Evolutionary conservation across 192 early-diverging fungal species (phyloP), one percentile per base, ranked within the genome.

Genomic region (Coemansia sp.): DNA sequence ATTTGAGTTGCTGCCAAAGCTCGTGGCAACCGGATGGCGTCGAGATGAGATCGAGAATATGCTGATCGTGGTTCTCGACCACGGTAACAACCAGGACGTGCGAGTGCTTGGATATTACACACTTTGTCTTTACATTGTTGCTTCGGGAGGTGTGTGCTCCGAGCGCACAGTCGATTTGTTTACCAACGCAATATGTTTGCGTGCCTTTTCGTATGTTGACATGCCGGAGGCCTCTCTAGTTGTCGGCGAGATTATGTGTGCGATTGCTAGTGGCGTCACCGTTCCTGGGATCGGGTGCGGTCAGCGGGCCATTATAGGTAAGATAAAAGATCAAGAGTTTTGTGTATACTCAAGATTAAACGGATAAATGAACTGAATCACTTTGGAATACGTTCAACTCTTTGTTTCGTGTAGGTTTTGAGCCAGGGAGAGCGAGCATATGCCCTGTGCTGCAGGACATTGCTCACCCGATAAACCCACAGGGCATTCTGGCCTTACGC

Each of bases 11-110:
- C 18, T 78, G 46, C 74, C 74, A 27, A 53, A 59, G 21, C 65
- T 71, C 11, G 17, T 71, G 15, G 61, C 74, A 17, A 45, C 60
- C 2, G 69, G 74, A 3, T 78, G 74, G 74, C 53, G 55, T 24
- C 64, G 64, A 25, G 9, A 27, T 0, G 57, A 71, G 40, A 78
- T 78, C n/a, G 74, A 71, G 37, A 78, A 71, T 30, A 68, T 78
- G 56, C 30, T 78, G 47, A 59, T 78, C 18, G 64, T 78, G 5
- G 34, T 71, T 22, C 69, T 78, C 12, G 74, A 78, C 24, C 74
- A 78, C 27, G 74, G 74, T 22, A 78, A 78, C 46, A 71, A 78
- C 55, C 64, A 63, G 2, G 74, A 71, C 17, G 65, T 78, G 38
- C 68, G 74, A 15, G 38, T 55, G 10, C 59, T 78, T 14, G 74